Evolutionary conservation across 2,329 filamentous ascomycete genomes (phyloP), one percentile per base, ranked within the genome.

Genomic region (Teratosphaeria destructans): DNA sequence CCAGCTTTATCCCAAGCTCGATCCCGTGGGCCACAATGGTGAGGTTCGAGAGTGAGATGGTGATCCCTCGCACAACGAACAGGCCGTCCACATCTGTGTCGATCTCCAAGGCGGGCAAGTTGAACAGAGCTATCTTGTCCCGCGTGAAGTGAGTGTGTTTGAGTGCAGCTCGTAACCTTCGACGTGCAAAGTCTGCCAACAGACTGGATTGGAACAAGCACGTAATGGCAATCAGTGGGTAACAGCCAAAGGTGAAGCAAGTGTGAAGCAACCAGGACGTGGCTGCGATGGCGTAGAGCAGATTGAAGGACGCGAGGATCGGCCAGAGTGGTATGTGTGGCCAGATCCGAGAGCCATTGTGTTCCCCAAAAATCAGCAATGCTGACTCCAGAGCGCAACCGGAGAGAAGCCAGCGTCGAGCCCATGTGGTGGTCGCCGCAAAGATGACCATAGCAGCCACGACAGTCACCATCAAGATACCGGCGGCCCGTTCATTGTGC

Each of bases 221-320:
- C 3, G 76, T 73, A 14, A 81, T 58, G 5, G 75, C 63, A 52
- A 78, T 71, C 1, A 70, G 61, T 1, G 75, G 72, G 64, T 77
- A 81, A 63, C 78, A 80, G 0, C 63, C 54, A 0, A 67, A 64
- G 3, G 72, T 65, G 62, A 79, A 81, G 1, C 75, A 62, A 64
- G 73, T 74, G 58, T 78, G 77, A 0, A 82, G 71, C 1, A 82
- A 74, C 79, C 80, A 82, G 63, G 79, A 81, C 14, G 79, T 81
- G 12, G 79, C 73, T 54, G 72, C 75, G 11, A 81, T 69, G 2
- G 74, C 73, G 64, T 81, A 82, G 0, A 70, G 61, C 2, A 81
- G 66, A 62, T 81, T 79, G 29, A 81, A 62, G 0, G 75, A 75
- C 1, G 76, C 68, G 56, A 81, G 70, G 1, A 80, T 63, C 0